phyloP scores from a whole-genome alignment of 306 rosid genomes.

The Gastrolobium villosum region DNA sequence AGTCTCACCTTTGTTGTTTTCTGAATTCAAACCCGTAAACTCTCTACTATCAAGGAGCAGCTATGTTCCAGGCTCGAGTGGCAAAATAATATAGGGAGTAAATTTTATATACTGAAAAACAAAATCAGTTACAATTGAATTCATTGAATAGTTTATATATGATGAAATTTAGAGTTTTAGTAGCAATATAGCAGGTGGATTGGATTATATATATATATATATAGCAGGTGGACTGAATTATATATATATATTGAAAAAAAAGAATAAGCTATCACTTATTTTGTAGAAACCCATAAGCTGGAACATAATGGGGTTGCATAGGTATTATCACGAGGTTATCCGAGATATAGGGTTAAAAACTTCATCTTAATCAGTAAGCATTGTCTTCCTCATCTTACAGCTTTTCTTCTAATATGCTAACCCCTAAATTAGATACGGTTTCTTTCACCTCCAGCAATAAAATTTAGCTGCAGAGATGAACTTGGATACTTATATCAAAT shows the following conservation, averaged over 20 bases:
- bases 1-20: no score
- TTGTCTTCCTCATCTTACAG: conserved; percentile 9
- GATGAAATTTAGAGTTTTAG: background rate
- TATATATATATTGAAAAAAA: no score
- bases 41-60: no score
- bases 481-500: conserved; percentile 6
- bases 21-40: no score
- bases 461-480: conserved; percentile 12
- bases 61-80: background rate
- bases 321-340: conserved; percentile 6
- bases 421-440: conserved; percentile 16
- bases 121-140: background rate
- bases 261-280: background rate
- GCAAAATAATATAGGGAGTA: background rate
- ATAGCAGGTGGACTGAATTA: background rate
- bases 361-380: conserved; percentile 1
- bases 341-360: conserved; percentile 11
- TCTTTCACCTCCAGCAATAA: conserved; percentile 16
- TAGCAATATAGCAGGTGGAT: background rate
- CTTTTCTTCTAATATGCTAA: conserved; percentile 23
- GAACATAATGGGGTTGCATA: background rate
- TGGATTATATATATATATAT: no score
- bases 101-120: background rate
- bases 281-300: background rate
- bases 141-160: background rate